phyloP scores from a whole-genome alignment of 805 yeast species.

The Lipomyces starkeyi region DNA sequence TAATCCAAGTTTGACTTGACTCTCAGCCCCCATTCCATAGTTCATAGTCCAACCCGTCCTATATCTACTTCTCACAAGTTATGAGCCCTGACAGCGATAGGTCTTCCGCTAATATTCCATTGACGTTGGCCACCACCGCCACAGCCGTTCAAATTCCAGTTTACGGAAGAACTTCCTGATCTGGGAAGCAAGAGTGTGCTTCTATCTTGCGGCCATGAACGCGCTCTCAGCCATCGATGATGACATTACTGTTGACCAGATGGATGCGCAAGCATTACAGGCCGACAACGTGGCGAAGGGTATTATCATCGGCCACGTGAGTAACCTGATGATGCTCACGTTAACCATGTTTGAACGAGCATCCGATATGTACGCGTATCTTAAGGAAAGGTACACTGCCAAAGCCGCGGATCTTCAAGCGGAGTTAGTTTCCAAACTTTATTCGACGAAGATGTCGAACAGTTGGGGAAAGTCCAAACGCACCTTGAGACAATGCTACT shows the following conservation, averaged over 20 bases:
- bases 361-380: not conserved
- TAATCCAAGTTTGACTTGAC: too few relatives aligned
- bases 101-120: not conserved
- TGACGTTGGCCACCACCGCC: not conserved
- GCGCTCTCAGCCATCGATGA: not conserved
- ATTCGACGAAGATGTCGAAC: not conserved
- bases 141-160: not conserved
- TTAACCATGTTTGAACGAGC: not conserved
- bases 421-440: not conserved
- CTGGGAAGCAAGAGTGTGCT: not conserved
- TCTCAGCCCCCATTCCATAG: too few relatives aligned
- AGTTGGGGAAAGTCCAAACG: not conserved
- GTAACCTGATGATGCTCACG: constrained; percentile 3
- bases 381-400: not conserved
- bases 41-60: too few relatives aligned
- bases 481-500: not conserved
- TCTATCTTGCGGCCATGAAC: not conserved
- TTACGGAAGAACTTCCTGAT: not conserved
- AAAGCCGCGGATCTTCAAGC: not conserved
- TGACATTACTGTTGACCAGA: not conserved
- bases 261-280: not conserved
- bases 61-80: constrained; percentile 1
- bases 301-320: not conserved
- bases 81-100: not conserved
- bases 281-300: constrained; percentile 1